Base-by-base conservation (phyloP, 108 stramenopile genomes). In the Nitzschia inconspicua region DNA sequence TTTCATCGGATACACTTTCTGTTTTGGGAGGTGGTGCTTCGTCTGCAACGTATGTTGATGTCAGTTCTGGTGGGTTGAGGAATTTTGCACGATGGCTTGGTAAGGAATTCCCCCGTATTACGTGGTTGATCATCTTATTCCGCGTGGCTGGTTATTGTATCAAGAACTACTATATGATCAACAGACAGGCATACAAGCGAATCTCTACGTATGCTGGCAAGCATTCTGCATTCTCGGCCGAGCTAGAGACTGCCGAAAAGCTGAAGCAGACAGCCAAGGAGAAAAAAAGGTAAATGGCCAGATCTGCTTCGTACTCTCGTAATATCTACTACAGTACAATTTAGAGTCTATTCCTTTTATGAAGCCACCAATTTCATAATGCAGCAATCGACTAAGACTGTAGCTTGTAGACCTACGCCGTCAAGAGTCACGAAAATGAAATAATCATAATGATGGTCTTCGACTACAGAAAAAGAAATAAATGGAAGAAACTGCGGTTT, bases 171-270 rank as follows among this genome's bases (percentile, higher is more conserved):
- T 94, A 78, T 59, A 63, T 91, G 51, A 80, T 89, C 46, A 85
- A 85, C 59, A 72, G 93, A 24, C 85, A 94, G 55, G 89, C 93
- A 9, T 67, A 68, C 74, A 91, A 89, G 53, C 81, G 93, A 34
- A 84, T 83, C 0, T 89, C 89, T 0, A 89, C 85, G 13, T 94
- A 88, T 57, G 89, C 93, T 28, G 93, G 89, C 1, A 94, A 94
- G 30, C 71, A 76, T 46, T 66, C 85, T 41, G 87, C 93, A 6
- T 91, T 94, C 60, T 81, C 82, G 29, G 89, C 93, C 1, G 89
- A 91, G 62, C 56, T 94, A 24, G 80, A 75, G 25, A 77, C 88
- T 3, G 75, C 84, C 8, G 79, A 82, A 47, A 58, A 83, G 44
- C 65, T 94, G 54, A 85, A 88, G 60, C 64, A 70, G 52, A 69